A percentile compares a stretch with the other conserved stretches of the same genome.
Evolutionary conservation across 2,329 filamentous ascomycete genomes (phyloP).

Genomic region (Eutypa lata): DNA sequence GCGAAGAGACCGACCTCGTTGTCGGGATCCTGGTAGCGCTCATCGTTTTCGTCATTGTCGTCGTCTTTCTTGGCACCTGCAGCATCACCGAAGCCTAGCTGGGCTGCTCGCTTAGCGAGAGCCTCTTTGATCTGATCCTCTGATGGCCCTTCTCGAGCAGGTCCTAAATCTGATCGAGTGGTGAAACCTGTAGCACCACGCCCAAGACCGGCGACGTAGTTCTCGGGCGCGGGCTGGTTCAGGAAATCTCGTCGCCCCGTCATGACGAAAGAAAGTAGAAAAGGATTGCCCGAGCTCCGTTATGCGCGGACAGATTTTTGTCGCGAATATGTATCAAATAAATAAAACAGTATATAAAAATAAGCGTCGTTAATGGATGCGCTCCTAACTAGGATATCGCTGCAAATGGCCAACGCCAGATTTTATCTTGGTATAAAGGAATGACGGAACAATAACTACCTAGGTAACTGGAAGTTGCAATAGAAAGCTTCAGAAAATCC

Average conservation of each 20-base stretch:
- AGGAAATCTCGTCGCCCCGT: slow-evolving; percentile 76
- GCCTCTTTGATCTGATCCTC: slow-evolving; percentile 99
- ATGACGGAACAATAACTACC: no score
- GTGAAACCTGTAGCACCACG: slow-evolving; percentile 98
- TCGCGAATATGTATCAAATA: background rate
- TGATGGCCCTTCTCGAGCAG: slow-evolving; percentile 89
- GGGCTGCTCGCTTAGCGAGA: slow-evolving; percentile 86
- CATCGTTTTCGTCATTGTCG: slow-evolving; percentile 71
- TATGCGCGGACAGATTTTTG: background rate
- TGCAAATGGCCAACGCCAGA: no score
- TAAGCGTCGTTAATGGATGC: background rate
- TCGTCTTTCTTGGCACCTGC: slow-evolving; percentile 62
- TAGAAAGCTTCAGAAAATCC: background rate
- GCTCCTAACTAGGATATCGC: background rate
- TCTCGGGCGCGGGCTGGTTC: slow-evolving; percentile 79
- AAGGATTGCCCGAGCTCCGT: background rate
- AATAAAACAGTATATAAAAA: background rate
- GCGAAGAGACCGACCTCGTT: slow-evolving; percentile 96
- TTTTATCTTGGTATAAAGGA: no score
- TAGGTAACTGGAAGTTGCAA: no score
- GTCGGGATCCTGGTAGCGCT: slow-evolving; percentile 90
- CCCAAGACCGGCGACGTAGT: slow-evolving; percentile 93
- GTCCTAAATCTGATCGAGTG: slow-evolving; percentile 92
- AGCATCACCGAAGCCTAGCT: slow-evolving; percentile 67
- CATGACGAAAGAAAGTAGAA: slow-evolving; percentile 36